Conservation (phyloP, 2,329 filamentous ascomycete species). For the Hymenoscyphus infarciens region DNA sequence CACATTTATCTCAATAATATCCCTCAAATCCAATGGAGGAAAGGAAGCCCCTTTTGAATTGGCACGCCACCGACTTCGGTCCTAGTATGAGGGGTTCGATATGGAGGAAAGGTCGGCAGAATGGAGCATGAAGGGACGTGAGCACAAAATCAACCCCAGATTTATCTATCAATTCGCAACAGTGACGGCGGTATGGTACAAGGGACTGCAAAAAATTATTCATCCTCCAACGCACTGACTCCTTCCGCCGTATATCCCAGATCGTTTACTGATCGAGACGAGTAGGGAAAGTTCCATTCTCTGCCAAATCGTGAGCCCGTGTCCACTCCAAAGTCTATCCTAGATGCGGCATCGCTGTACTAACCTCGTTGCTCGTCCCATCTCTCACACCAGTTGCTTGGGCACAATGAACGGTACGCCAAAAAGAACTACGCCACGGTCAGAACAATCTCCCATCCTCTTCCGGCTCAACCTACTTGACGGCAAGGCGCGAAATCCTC, state of each 20-base stretch:
- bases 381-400: slow-evolving; percentile 85
- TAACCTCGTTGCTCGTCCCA: slow-evolving; percentile 97
- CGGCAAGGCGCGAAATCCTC: slow-evolving; percentile 97
- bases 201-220: slow-evolving; percentile 24
- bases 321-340: neutral
- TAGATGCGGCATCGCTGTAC: slow-evolving; percentile 35
- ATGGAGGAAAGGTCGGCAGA: neutral
- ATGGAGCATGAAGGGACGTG: neutral
- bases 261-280: slow-evolving; percentile 51
- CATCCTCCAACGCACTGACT: slow-evolving; percentile 17
- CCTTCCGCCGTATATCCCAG: neutral
- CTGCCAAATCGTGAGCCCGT: slow-evolving; percentile 39
- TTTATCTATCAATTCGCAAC: slow-evolving; percentile 30
- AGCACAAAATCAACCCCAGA: neutral
- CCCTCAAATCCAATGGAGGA: too few relatives aligned
- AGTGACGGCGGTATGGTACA: slow-evolving; percentile 33
- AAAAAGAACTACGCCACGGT: slow-evolving; percentile 72
- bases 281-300: slow-evolving; percentile 65
- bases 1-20: too few relatives aligned
- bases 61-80: neutral
- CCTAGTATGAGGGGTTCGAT: neutral
- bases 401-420: slow-evolving; percentile 96
- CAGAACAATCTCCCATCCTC: slow-evolving; percentile 25
- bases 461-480: slow-evolving; percentile 62
- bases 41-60: neutral